Evolutionary conservation across 306 rosid genomes (phyloP).

Genomic region (Trifolium fragiferum): DNA sequence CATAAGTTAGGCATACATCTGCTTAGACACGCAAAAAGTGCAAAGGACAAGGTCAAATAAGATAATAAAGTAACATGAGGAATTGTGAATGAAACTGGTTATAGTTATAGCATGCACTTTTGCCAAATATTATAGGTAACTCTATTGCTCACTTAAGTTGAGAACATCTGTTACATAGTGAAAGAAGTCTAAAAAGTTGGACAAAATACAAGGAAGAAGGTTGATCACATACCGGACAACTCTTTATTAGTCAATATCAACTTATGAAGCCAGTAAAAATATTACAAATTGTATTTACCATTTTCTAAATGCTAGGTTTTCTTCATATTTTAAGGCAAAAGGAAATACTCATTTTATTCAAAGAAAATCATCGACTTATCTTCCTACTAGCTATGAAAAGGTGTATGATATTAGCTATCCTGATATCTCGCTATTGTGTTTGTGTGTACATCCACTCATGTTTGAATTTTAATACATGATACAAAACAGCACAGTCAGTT

Average conservation of each 20-base stretch:
- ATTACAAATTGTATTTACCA: not conserved
- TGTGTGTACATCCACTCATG: not conserved
- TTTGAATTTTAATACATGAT: constrained; percentile 29
- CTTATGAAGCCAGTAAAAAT: constrained; percentile 10
- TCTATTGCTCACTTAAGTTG: constrained; percentile 31
- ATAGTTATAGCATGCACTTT: constrained; percentile 10
- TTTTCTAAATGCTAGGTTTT: constrained; percentile 12
- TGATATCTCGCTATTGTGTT: constrained; percentile 8
- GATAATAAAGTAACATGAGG: constrained; percentile 23
- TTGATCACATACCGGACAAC: constrained; percentile 13
- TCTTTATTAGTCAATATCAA: not conserved
- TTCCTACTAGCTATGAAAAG: constrained; percentile 17
- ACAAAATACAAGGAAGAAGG: constrained; percentile 22
- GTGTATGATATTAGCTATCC: constrained; percentile 24
- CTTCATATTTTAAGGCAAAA: constrained; percentile 11
- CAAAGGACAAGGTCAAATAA: constrained; percentile 33
- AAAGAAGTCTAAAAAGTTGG: constrained; percentile 32
- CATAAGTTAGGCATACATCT: constrained; percentile 81
- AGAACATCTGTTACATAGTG: constrained; percentile 20
- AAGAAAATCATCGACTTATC: not conserved
- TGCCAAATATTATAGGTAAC: constrained; percentile 24
- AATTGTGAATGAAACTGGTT: constrained; percentile 16
- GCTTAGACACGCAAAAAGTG: constrained; percentile 39
- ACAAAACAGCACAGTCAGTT: not conserved
- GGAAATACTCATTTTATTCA: constrained; percentile 3